Evolutionary conservation across 768 basidiomycete species (phyloP), one percentile per base, ranked within the genome.

Genomic region (Russula earlei): DNA sequence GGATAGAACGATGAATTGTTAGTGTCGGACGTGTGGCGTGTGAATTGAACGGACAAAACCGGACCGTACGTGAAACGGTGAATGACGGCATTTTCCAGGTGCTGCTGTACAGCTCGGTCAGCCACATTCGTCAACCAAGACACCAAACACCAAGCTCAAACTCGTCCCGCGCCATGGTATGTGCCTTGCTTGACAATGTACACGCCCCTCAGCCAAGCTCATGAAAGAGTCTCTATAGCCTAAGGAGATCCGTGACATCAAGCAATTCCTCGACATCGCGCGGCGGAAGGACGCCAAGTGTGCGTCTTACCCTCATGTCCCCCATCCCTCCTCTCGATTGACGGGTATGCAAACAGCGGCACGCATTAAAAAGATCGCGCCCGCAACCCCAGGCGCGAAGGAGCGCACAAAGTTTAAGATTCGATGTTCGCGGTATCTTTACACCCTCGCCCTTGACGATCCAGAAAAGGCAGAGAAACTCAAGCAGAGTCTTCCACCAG

Each of bases 381-480:
- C 87, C 37, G 82, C 78, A 70, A 72, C 77, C 29, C 70, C 82
- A 33, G 78, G 79, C 48, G 85, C 82, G 66, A 91, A 91, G 76
- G 77, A 78, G 34, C 78, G 83, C 74, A 95, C 89, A 69, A 99
- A 98, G 77, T 97, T 98, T 84, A 99, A 99, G 82, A 83, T 99
- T 69, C 82, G 96, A 71, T 97, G 94, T 78, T 87, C 89, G 58
- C 81, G 89, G 71, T 93, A 93, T 73, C 85, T 94, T 59, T 99
- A 99, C 85, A 98, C 96, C n/a, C 82, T 98, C 62, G 82, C 84
- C 59, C 72, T 98, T 69, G 87, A 92, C 70, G 96, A 99, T 76
- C 83, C 90, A 67, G 93, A 96, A 72, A 98, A 97, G 80, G 95
- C 96, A 38, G 93, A 96, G 72, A 99, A 97, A 79, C 83, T 99